Base-by-base conservation (phyloP, 495 filamentous ascomycete genomes). In the Neohortaea acidophila region DNA sequence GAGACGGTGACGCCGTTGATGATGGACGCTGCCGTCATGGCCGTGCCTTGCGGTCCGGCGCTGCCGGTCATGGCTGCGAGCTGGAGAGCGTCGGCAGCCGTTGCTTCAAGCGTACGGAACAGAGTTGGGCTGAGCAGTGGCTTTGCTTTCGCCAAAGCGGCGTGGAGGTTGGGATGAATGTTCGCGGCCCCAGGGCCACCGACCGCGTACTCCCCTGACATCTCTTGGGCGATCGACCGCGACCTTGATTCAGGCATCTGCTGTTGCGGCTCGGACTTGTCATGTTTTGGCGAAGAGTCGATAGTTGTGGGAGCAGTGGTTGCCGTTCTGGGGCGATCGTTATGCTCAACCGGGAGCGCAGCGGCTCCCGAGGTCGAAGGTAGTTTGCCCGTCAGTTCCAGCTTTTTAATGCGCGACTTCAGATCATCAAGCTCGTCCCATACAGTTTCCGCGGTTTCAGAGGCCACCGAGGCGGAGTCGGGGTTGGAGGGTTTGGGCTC, bases 381-480 rank as follows among this genome's bases (percentile, higher is more conserved):
- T 10, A 85, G 60, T 54, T 84, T 92, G 20, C 86, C 85, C 2
- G 83, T 91, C 37, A 87, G 55, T 54, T 97, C 89, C n/a, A 97
- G 68, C 32, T 82, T 82, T 43, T 80, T 75, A 45, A 97, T 93
- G 15, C 91, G 74, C 8, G 84, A 87, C 54, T 96, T 97, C 10
- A 97, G 62, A 38, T 96, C 91, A 48, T 97, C 89, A 14, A 97
- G 61, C 58, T 97, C 89, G 56, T 97, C 89, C 91, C 91, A 97
- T 8, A 97, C 82, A 2, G 89, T 92, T 15, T 85, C 79, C 7
- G 84, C 84, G 2, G 75, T 84, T 0, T 81, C 84, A 0, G 89
- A 96, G 17, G 76, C 64, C 0, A 81, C 84, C 0, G 86, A 94
- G 43, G 82, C 81, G 2, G 83, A 44, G 85, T 22, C 72, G 72